phyloP scores from a whole-genome alignment of 1,139 yeast species.

The Zygosaccharomyces pseudobailii region DNA sequence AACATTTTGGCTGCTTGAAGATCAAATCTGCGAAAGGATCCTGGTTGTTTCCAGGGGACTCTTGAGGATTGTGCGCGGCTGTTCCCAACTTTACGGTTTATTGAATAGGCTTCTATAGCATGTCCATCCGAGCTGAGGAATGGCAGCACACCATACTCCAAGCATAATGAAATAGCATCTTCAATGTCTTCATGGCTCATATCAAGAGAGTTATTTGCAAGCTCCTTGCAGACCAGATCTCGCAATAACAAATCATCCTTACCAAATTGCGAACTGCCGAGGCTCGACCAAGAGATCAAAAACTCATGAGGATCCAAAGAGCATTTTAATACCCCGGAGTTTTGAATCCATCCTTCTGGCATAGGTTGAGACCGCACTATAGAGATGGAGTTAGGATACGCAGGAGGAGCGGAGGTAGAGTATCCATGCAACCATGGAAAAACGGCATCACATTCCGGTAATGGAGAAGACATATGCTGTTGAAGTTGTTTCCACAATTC shows the following conservation, averaged over 20 bases:
- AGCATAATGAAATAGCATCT: slow-evolving; percentile 17
- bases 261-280: slow-evolving; percentile 9
- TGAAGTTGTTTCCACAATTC: slow-evolving; percentile 13
- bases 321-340: slow-evolving; percentile 54
- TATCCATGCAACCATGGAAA: slow-evolving; percentile 93
- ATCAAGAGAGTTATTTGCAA: slow-evolving; percentile 1
- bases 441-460: slow-evolving; percentile 64
- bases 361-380: slow-evolving; percentile 44
- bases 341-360: slow-evolving; percentile 35
- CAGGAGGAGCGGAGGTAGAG: slow-evolving; percentile 19
- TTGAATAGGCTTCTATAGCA: slow-evolving; percentile 20
- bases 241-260: slow-evolving; percentile 10
- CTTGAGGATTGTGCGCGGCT: slow-evolving; percentile 4
- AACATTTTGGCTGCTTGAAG: slow-evolving; percentile 31
- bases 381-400: slow-evolving; percentile 40
- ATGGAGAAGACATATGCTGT: slow-evolving; percentile 34
- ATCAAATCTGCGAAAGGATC: slow-evolving; percentile 33
- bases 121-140: slow-evolving; percentile 27
- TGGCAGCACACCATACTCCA: slow-evolving; percentile 23
- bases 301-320: slow-evolving; percentile 59
- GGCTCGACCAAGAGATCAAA: slow-evolving; percentile 39
- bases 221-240: slow-evolving; percentile 8
- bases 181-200: slow-evolving; percentile 8
- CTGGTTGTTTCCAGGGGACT: slow-evolving; percentile 13
- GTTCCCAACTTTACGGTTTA: slow-evolving; percentile 7